Percentiles rank a stretch among this genome's conserved stretches.
Conservation (phyloP, 352 stramenopile genomes). For the Elongisporangium prolatum region DNA sequence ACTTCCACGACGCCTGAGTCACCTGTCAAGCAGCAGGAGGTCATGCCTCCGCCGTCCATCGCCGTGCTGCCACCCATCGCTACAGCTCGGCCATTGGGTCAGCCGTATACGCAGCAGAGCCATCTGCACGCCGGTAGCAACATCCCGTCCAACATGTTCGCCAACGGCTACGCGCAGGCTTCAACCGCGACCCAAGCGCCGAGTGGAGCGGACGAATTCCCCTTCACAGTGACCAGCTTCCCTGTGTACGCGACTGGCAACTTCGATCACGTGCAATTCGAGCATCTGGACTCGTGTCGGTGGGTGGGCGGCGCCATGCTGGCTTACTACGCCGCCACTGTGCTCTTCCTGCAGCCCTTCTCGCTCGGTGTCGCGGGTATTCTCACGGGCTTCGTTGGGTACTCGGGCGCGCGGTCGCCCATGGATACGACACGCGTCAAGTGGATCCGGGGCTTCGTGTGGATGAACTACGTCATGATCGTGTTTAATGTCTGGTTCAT, state of each 20-base stretch:
- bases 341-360: constrained; percentile 75
- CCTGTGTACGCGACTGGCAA: constrained; percentile 13
- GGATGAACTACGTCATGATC: constrained; percentile 69
- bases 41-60: not conserved
- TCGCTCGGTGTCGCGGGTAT: constrained; percentile 52
- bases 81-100: constrained; percentile 28
- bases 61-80: constrained; percentile 33
- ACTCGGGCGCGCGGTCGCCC: constrained; percentile 50
- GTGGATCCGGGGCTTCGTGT: constrained; percentile 66
- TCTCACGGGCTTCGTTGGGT: constrained; percentile 59
- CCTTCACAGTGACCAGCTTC: constrained; percentile 12
- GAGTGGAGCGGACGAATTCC: constrained; percentile 24
- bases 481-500: constrained; percentile 64
- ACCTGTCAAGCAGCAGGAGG: not conserved
- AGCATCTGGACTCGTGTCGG: constrained; percentile 55
- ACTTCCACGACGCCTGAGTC: not conserved
- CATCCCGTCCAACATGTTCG: constrained; percentile 24
- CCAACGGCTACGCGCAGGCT: constrained; percentile 7
- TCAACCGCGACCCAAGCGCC: constrained; percentile 7
- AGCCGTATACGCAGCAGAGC: constrained; percentile 27
- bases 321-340: constrained; percentile 60
- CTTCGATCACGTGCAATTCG: constrained; percentile 43
- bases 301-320: constrained; percentile 61
- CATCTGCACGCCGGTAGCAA: constrained; percentile 33
- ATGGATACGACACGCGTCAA: constrained; percentile 57